Percentiles rank a stretch among this genome's conserved stretches.
Evolutionary conservation across 805 yeast species (phyloP).

Genomic region (Schizosaccharomyces lindneri): DNA sequence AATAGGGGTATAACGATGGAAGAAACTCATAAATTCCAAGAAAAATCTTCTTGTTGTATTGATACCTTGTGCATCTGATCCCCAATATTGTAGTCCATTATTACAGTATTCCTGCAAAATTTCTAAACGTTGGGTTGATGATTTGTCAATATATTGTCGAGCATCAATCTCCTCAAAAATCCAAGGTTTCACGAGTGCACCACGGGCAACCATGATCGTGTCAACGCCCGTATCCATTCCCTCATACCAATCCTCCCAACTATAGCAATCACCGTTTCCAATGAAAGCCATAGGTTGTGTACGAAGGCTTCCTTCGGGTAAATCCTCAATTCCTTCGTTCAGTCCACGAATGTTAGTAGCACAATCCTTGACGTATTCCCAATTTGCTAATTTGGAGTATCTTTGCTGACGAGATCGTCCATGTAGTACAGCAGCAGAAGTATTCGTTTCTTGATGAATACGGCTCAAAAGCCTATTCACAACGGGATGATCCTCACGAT

Average conservation of each 20-base stretch:
- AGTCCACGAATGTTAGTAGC: conserved; percentile 26
- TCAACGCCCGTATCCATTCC: conserved; percentile 52
- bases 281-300: conserved; percentile 44
- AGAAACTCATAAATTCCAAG: conserved; percentile 85
- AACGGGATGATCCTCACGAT: conserved; percentile 60
- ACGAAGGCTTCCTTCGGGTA: conserved; percentile 15
- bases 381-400: conserved; percentile 72
- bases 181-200: conserved; percentile 97
- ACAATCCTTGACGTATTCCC: conserved; percentile 64
- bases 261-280: conserved; percentile 86
- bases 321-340: conserved; percentile 21
- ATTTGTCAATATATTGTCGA: conserved; percentile 70
- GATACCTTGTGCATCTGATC: conserved; percentile 84
- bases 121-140: conserved; percentile 71
- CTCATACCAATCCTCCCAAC: conserved; percentile 67
- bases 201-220: conserved; percentile 92
- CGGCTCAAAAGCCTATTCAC: conserved; percentile 57
- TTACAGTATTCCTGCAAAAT: conserved; percentile 42
- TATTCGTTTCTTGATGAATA: conserved; percentile 43
- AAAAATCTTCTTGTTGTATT: conserved; percentile 66
- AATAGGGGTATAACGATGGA: conserved; percentile 82
- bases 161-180: conserved; percentile 85
- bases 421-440: conserved; percentile 77
- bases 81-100: conserved; percentile 90
- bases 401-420: conserved; percentile 94